Percentiles rank a stretch among this genome's conserved stretches.
These are phyloP conservation scores for Hymenoscyphus repandus DNA, from an alignment of 2,329 filamentous ascomycete genomes.

Conservation along the genomic window DNA sequence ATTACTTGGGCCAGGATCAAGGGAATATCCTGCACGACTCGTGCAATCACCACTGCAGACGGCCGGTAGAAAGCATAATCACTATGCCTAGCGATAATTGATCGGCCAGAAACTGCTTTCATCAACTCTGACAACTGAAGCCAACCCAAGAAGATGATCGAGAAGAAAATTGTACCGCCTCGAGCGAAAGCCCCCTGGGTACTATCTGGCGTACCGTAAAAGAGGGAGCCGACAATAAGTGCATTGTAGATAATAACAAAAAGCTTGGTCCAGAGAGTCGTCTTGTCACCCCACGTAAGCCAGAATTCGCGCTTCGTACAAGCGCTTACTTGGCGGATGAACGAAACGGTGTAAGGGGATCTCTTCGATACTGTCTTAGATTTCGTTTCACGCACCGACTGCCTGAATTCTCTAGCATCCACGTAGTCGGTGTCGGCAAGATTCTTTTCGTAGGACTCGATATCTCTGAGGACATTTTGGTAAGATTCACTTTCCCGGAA, in stretches of 20 bases:
- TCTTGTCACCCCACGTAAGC: constrained; percentile 8
- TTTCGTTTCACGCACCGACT: constrained; percentile 37
- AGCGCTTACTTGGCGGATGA: constrained; percentile 56
- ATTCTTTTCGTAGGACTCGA: constrained; percentile 8
- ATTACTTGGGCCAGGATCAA: constrained; percentile 51
- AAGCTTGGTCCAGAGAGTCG: constrained; percentile 12
- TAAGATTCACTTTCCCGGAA: constrained; percentile 62
- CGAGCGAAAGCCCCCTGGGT: constrained; percentile 58
- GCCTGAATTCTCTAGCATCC: constrained; percentile 44
- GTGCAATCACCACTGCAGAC: constrained; percentile 58
- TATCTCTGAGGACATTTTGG: constrained; percentile 52
- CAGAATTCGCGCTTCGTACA: constrained; percentile 74
- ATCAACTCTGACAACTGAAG: constrained; percentile 74
- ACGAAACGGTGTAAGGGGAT: constrained; percentile 65
- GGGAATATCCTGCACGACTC: constrained; percentile 59
- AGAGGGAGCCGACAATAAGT: constrained; percentile 72
- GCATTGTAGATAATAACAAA: constrained; percentile 42
- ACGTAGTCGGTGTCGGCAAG: constrained; percentile 44
- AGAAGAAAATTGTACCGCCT: constrained; percentile 61
- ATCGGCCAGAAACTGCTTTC: constrained; percentile 66
- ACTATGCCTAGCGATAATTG: constrained; percentile 62
- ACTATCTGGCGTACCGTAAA: constrained; percentile 60
- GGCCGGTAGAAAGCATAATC: constrained; percentile 68
- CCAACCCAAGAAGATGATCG: constrained; percentile 61
- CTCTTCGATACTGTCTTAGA: constrained; percentile 55